phyloP scores from a whole-genome alignment of 1,284 basidiomycete genomes.

The Trichosporon asahii region DNA sequence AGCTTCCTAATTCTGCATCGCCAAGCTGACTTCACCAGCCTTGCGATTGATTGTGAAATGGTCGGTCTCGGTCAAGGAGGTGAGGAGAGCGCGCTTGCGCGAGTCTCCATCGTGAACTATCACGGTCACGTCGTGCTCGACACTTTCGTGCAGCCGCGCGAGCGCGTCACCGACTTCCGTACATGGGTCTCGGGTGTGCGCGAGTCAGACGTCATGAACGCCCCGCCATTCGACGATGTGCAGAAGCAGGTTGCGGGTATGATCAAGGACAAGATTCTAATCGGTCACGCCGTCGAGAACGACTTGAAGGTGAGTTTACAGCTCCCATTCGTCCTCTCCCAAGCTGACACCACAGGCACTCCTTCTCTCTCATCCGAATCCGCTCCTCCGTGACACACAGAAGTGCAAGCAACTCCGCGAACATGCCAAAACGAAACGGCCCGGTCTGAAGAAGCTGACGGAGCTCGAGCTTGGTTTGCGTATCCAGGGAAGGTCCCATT shows the following conservation, averaged over 20 bases:
- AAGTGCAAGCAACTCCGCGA: slow-evolving; percentile 55
- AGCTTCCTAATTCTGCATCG: neutral
- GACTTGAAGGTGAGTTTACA: slow-evolving; percentile 68
- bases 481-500: slow-evolving; percentile 86
- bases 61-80: slow-evolving; percentile 86
- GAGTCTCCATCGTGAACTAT: slow-evolving; percentile 89
- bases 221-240: slow-evolving; percentile 73
- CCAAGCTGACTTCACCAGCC: slow-evolving; percentile 9
- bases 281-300: slow-evolving; percentile 91
- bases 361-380: slow-evolving; percentile 81
- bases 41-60: slow-evolving; percentile 96
- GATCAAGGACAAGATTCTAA: slow-evolving; percentile 74
- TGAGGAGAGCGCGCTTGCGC: slow-evolving; percentile 75
- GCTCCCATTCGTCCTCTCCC: neutral
- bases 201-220: slow-evolving; percentile 70
- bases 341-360: slow-evolving; percentile 63
- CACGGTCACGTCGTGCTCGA: slow-evolving; percentile 78
- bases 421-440: slow-evolving; percentile 60
- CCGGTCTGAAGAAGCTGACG: slow-evolving; percentile 76
- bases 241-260: slow-evolving; percentile 76
- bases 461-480: slow-evolving; percentile 74
- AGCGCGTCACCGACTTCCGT: slow-evolving; percentile 88
- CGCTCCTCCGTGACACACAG: slow-evolving; percentile 80
- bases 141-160: slow-evolving; percentile 79
- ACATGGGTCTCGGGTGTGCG: slow-evolving; percentile 89